Evolutionary conservation across 495 filamentous ascomycete genomes (phyloP), one percentile per base, ranked within the genome.

Genomic region (Xylaria flabelliformis): DNA sequence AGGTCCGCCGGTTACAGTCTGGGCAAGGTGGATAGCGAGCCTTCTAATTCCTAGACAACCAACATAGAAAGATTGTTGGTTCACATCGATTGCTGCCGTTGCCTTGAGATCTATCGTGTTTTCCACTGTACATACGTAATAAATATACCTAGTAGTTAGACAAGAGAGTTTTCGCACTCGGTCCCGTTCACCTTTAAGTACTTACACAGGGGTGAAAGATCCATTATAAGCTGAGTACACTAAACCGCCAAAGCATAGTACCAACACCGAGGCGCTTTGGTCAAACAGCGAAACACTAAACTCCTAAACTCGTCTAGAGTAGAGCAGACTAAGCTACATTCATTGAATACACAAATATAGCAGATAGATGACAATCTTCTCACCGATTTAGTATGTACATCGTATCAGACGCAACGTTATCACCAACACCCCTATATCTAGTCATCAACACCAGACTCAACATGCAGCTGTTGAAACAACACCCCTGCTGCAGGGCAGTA

Each of bases 391-490:
- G 36, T 56, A 12, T 56, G 21, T n/a, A 24, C 26, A 24, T 56
- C 13, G 32, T 36, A 41, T 39, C n/a, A 24, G 36, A 67, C 12
- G 32, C 65, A 55, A 56, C 51, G 36, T 46, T 58, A 59, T 59
- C 53, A 55, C 34, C 15, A 5, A 36, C 29, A n/a, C 32, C 46
- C 42, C 65, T 19, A 29, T 15, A 0, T 32, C 56, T 17, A n/a
- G n/a, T 34, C 42, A 50, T 39, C 61, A 64, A 64, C 61, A 64
- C 10, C 39, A 58, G 29, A 51, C 67, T 48, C 21, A 29, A 10
- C 53, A 15, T 69, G 67, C 67, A 69, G 67, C 67, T 69, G 67
- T 69, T 69, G 53, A 69, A 69, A 69, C 67, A 61, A 2, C 2
- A 13, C 26, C 67, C 67, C 51, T 56, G 50, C 50, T 46, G 15